Conservation (phyloP, 2,329 filamentous ascomycete species). For the Camillea tinctor region DNA sequence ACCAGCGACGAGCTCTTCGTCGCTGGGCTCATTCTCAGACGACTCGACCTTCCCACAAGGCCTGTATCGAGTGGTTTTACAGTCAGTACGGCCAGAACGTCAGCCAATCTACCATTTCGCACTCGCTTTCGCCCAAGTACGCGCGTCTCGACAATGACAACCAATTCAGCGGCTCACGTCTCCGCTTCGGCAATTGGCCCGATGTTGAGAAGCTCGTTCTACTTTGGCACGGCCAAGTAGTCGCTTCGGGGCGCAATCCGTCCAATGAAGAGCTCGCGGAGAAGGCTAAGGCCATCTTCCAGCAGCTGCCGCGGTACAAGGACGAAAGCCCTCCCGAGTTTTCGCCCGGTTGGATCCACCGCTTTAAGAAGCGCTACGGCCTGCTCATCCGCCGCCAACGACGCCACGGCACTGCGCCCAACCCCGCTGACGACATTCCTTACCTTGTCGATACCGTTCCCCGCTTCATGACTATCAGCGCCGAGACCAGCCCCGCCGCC, state of each 20-base stretch:
- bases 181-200: constrained; percentile 64
- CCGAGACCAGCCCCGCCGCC: constrained; percentile 58
- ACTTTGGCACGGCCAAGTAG: constrained; percentile 55
- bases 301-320: constrained; percentile 58
- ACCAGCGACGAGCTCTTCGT: constrained; percentile 59
- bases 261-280: constrained; percentile 63
- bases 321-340: constrained; percentile 61
- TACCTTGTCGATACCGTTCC: constrained; percentile 62
- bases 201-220: constrained; percentile 81
- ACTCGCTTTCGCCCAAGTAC: constrained; percentile 61
- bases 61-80: constrained; percentile 64
- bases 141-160: constrained; percentile 60
- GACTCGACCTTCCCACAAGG: constrained; percentile 57
- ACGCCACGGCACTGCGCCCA: constrained; percentile 47
- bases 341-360: constrained; percentile 63
- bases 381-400: constrained; percentile 57
- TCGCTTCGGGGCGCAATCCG: constrained; percentile 53
- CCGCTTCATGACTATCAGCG: constrained; percentile 55
- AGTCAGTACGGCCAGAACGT: constrained; percentile 58
- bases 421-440: constrained; percentile 54
- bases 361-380: constrained; percentile 63
- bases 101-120: constrained; percentile 62
- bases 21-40: constrained; percentile 59
- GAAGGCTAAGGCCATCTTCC: constrained; percentile 60
- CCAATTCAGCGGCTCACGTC: constrained; percentile 60